Evolutionary conservation across 2,329 filamentous ascomycete species (phyloP).

Genomic region (Colletotrichum sp.): DNA sequence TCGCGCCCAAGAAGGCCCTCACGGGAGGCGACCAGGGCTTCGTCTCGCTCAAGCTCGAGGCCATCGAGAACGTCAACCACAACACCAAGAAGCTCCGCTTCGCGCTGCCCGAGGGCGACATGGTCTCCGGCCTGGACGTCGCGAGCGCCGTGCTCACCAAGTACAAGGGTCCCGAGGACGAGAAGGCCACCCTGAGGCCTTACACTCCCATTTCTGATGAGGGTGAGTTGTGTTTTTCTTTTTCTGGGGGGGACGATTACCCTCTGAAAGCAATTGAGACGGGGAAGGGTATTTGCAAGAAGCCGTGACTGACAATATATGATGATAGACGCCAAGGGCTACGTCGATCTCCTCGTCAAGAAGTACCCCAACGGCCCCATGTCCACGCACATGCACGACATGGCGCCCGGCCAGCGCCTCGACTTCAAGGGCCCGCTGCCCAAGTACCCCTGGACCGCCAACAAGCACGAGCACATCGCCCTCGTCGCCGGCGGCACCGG

Average conservation of each 20-base stretch:
- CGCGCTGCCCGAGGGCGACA: conserved; percentile 80
- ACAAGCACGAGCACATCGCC: conserved; percentile 91
- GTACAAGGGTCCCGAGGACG: conserved; percentile 80
- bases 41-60: conserved; percentile 78
- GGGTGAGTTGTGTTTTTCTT: conserved; percentile 49
- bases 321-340: conserved; percentile 70
- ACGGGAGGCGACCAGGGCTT: conserved; percentile 91
- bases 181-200: conserved; percentile 87
- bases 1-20: conserved; percentile 58
- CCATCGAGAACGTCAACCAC: conserved; percentile 82
- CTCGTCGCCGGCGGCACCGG: conserved; percentile 94
- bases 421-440: conserved; percentile 95
- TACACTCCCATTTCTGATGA: conserved; percentile 94
- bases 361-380: conserved; percentile 89
- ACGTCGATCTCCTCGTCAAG: conserved; percentile 90
- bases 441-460: conserved; percentile 87
- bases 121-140: conserved; percentile 80
- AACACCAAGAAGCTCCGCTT: conserved; percentile 96
- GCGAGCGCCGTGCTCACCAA: conserved; percentile 92
- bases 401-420: conserved; percentile 81
- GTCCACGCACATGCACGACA: conserved; percentile 85
- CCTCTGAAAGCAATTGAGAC: not conserved
- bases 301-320: not conserved
- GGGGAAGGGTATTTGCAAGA: not conserved
- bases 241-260: not conserved